Evolutionary conservation across 2,329 filamentous ascomycete genomes (phyloP).

Genomic region (Nothophoma quercina): DNA sequence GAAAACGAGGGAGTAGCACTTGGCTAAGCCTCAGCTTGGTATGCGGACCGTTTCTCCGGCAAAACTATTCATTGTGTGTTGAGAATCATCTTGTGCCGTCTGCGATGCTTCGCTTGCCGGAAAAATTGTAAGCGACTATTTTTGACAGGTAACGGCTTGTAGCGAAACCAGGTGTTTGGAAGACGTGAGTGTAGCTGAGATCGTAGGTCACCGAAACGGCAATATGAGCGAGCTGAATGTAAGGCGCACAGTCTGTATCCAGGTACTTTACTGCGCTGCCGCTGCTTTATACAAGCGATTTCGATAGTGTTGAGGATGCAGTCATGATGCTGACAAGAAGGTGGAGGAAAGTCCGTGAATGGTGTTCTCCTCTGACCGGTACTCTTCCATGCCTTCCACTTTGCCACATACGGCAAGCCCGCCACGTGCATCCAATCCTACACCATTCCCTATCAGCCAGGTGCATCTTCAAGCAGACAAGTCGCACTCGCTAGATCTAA

Average conservation of each 20-base stretch:
- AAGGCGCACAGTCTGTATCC: not conserved
- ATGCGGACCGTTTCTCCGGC: not conserved
- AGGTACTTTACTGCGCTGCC: not conserved
- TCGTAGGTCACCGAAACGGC: not conserved
- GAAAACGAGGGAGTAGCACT: too few relatives aligned
- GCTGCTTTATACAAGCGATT: constrained; percentile 5
- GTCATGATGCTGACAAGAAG: constrained; percentile 13
- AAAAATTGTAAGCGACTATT: constrained; percentile 3
- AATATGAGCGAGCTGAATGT: not conserved
- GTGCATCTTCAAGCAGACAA: constrained; percentile 4
- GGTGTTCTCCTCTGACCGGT: constrained; percentile 14
- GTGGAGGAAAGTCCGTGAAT: constrained; percentile 3
- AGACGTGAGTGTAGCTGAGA: too few relatives aligned
- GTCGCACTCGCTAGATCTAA: constrained; percentile 6
- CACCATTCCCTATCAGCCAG: constrained; percentile 6
- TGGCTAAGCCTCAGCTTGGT: too few relatives aligned
- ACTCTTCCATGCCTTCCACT: not conserved
- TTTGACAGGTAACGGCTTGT: not conserved
- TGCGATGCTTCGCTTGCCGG: not conserved
- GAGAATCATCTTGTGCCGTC: not conserved
- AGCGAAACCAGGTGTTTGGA: not conserved
- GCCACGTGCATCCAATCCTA: constrained; percentile 7
- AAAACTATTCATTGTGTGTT: not conserved
- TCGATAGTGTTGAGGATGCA: constrained; percentile 13
- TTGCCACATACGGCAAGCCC: constrained; percentile 6